Evolutionary conservation across 202 grass and related monocot genomes (phyloP), one percentile per base, ranked within the genome.

Genomic region (Dendrocalamus latiflorus): DNA sequence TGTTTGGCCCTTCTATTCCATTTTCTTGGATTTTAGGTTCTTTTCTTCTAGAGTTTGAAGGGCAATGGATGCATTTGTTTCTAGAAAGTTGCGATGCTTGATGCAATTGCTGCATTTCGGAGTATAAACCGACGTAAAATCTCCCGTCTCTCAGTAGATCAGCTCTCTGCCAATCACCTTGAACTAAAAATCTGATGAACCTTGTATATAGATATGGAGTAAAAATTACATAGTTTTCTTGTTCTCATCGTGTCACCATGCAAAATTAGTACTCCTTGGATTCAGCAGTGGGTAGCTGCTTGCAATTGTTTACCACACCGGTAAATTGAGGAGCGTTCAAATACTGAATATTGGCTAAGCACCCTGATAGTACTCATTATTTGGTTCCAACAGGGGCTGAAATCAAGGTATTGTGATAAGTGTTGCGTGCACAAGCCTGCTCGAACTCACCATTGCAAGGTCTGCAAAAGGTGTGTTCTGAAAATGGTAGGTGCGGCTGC

Each of bases 391-490:
- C 86, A 94, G 92, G 90, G 55, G n/a, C 74, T 79, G 48, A 91
- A 89, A 75, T 96, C 93, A 65, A 93, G 86, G 81, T 92, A 93
- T 36, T 99, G 97, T 62, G 93, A 94, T 47, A 99, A 99, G 64
- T 99, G 97, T 64, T n/a, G 86, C 33, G 84, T 84, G 62, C 86
- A 88, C 65, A 99, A 99, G 61, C 93, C 97, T 86, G 78, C 86
- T 81, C 87, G 97, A 68, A 59, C 93, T 55, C 97, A 96, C 79
- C 93, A 96, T 55, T 99, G 93, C 59, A 91, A 88, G 76, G 88
- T 92, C 65, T 94, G 96, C 89, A 93, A 93, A 87, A 93, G 91
- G 82, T 99, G 93, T 72, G 86, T 99, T 66, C 84, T 99, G 43
- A 96, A 99, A 92, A 96, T 99, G 96, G 96, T 96, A 95, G 21